These are phyloP conservation scores for Pichia scutulata DNA, from an alignment of 805 yeast species.

Conservation along the genomic window DNA sequence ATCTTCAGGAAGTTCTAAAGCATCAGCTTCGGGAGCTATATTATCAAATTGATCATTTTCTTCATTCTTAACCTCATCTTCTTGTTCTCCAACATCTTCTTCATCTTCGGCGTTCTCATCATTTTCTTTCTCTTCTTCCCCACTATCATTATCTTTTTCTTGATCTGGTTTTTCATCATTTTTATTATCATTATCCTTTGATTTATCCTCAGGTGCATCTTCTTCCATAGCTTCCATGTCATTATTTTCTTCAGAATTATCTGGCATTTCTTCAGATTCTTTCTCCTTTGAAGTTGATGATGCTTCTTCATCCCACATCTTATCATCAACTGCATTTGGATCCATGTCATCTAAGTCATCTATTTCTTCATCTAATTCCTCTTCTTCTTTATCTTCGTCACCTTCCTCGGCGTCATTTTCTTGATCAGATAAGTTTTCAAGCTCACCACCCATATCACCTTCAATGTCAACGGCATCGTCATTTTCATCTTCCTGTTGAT, in stretches of 20 bases:
- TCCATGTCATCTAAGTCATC: slow-evolving; percentile 86
- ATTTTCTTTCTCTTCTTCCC: slow-evolving; percentile 34
- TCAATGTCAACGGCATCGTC: slow-evolving; percentile 91
- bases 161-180: slow-evolving; percentile 29
- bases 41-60: slow-evolving; percentile 64
- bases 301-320: slow-evolving; percentile 96
- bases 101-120: slow-evolving; percentile 48
- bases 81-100: slow-evolving; percentile 76
- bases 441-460: slow-evolving; percentile 94
- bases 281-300: slow-evolving; percentile 72
- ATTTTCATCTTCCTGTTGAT: slow-evolving; percentile 57
- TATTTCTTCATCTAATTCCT: slow-evolving; percentile 79
- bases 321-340: slow-evolving; percentile 92
- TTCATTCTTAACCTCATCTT: slow-evolving; percentile 65
- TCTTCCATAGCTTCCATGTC: slow-evolving; percentile 31
- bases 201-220: slow-evolving; percentile 19
- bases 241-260: slow-evolving; percentile 40
- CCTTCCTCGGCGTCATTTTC: slow-evolving; percentile 42
- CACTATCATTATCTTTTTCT: slow-evolving; percentile 31
- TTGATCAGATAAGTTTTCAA: slow-evolving; percentile 62
- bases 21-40: slow-evolving; percentile 74
- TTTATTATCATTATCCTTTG: slow-evolving; percentile 20
- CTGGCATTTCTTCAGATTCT: slow-evolving; percentile 65
- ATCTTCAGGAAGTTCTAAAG: slow-evolving; percentile 87
- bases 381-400: slow-evolving; percentile 51